A percentile compares a stretch with the other conserved stretches of the same genome.
phyloP scores from a whole-genome alignment of 2,329 filamentous ascomycete genomes.

The Zarea fungicola region DNA sequence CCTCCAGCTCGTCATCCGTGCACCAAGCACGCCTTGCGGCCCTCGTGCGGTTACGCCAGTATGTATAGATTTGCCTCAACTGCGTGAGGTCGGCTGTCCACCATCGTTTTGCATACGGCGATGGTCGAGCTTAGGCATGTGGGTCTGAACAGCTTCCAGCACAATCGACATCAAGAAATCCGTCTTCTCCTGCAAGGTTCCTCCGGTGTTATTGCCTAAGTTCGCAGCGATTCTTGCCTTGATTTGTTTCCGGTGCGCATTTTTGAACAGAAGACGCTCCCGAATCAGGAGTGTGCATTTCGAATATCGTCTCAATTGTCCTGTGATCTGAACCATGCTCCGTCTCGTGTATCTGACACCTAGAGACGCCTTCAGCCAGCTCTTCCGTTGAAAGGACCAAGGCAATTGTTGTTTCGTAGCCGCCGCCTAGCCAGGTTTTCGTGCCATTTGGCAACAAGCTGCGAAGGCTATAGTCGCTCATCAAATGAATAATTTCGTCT shows the following conservation, averaged over 20 bases:
- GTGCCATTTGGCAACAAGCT: slow-evolving; percentile 30
- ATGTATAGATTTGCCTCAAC: slow-evolving; percentile 23
- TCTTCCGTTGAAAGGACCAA: slow-evolving; percentile 20
- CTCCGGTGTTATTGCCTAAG: slow-evolving; percentile 23
- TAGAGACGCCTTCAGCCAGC: slow-evolving; percentile 15
- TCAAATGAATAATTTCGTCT: slow-evolving; percentile 30
- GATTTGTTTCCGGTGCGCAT: slow-evolving; percentile 23
- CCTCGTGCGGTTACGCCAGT: slow-evolving; percentile 24
- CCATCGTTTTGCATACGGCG: slow-evolving; percentile 25
- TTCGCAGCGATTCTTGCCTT: slow-evolving; percentile 14
- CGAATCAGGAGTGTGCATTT: slow-evolving; percentile 15
- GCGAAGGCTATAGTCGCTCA: slow-evolving; percentile 26
- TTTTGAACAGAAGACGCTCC: slow-evolving; percentile 22
- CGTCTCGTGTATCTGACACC: slow-evolving; percentile 17
- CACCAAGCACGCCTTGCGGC: slow-evolving; percentile 15
- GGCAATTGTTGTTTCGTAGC: slow-evolving; percentile 21
- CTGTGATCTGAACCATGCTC: slow-evolving; percentile 27
- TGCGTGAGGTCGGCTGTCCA: slow-evolving; percentile 25
- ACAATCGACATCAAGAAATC: slow-evolving; percentile 13
- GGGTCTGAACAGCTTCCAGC: slow-evolving; percentile 13
- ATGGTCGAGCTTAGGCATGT: slow-evolving; percentile 22
- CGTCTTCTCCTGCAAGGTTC: slow-evolving; percentile 13
- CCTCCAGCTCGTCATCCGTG: slow-evolving; percentile 16
- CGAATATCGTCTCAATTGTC: slow-evolving; percentile 28
- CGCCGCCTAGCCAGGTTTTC: slow-evolving; percentile 27